Conservation (phyloP, 495 filamentous ascomycete genomes). For the Chaetomium tenue region DNA sequence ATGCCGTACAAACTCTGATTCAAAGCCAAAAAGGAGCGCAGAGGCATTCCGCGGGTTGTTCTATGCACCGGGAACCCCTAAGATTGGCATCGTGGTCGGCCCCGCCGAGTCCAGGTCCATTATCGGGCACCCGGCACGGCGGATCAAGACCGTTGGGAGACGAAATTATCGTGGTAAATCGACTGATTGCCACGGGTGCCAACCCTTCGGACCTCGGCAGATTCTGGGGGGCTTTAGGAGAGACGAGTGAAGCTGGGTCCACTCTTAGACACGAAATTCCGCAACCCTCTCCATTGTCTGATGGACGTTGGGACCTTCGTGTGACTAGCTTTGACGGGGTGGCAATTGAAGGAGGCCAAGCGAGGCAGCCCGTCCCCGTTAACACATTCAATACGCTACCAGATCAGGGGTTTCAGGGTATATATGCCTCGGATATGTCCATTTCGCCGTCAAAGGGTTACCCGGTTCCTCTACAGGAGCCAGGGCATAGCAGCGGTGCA, state of each 20-base stretch:
- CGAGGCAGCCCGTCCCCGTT: neutral
- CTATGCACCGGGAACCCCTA: neutral
- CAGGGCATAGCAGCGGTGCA: neutral
- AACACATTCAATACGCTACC: neutral
- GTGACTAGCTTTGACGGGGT: neutral
- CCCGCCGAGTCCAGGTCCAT: neutral
- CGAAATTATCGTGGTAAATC: neutral
- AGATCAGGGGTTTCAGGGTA: neutral
- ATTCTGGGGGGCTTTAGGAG: slow-evolving; percentile 8
- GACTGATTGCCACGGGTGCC: neutral
- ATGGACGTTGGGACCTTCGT: too few relatives aligned
- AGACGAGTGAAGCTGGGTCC: neutral
- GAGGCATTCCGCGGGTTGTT: neutral
- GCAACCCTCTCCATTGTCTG: neutral
- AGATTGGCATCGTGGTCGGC: neutral
- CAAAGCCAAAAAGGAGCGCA: neutral
- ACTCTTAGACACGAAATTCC: neutral
- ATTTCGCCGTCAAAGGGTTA: neutral
- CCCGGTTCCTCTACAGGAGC: neutral
- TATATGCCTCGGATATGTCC: neutral
- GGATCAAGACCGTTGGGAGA: neutral
- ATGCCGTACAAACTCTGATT: slow-evolving; percentile 40
- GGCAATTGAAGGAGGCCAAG: neutral
- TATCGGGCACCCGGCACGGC: neutral
- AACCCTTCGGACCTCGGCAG: neutral